A percentile compares a stretch with the other conserved stretches of the same genome.
These are phyloP conservation scores for Wickerhamiella bombiphila DNA, from an alignment of 805 yeast genomes.

Conservation along the genomic window DNA sequence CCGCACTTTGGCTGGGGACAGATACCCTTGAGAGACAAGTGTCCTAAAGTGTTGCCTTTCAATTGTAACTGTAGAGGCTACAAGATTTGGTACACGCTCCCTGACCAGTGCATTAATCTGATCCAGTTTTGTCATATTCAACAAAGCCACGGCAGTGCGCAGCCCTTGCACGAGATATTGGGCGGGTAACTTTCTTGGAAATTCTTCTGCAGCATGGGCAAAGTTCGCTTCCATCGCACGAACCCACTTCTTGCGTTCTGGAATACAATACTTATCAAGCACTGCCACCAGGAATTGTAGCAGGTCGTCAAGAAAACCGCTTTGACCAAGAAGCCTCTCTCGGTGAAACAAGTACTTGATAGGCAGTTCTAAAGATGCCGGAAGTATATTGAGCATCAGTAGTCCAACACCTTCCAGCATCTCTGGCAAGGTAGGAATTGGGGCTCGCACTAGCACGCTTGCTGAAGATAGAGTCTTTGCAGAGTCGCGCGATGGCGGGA, in stretches of 20 bases:
- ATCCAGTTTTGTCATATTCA: slow-evolving; percentile 90
- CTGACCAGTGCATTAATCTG: slow-evolving; percentile 91
- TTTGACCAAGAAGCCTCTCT: slow-evolving; percentile 51
- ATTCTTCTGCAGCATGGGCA: slow-evolving; percentile 14
- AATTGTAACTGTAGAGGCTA: slow-evolving; percentile 76
- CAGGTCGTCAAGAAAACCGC: slow-evolving; percentile 26
- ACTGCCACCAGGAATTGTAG: slow-evolving; percentile 36
- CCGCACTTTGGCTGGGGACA: background rate
- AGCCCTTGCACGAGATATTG: slow-evolving; percentile 55
- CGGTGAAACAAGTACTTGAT: slow-evolving; percentile 64
- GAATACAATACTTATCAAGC: slow-evolving; percentile 85
- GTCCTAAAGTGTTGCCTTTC: slow-evolving; percentile 59
- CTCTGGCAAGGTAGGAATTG: slow-evolving; percentile 38
- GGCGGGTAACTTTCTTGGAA: slow-evolving; percentile 31
- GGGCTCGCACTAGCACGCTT: slow-evolving; percentile 3
- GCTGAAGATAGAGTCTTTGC: no score
- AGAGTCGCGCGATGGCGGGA: slow-evolving; percentile 25
- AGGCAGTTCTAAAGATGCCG: slow-evolving; percentile 53
- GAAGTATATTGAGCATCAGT: slow-evolving; percentile 59
- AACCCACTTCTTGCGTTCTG: slow-evolving; percentile 87
- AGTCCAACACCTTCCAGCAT: slow-evolving; percentile 67
- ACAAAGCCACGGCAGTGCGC: slow-evolving; percentile 59
- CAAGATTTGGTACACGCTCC: slow-evolving; percentile 64
- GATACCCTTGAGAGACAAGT: background rate
- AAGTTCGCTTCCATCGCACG: slow-evolving; percentile 60